Percentiles rank a stretch among this genome's conserved stretches.
phyloP scores from a whole-genome alignment of 805 yeast species.

The Candida patagonica region DNA sequence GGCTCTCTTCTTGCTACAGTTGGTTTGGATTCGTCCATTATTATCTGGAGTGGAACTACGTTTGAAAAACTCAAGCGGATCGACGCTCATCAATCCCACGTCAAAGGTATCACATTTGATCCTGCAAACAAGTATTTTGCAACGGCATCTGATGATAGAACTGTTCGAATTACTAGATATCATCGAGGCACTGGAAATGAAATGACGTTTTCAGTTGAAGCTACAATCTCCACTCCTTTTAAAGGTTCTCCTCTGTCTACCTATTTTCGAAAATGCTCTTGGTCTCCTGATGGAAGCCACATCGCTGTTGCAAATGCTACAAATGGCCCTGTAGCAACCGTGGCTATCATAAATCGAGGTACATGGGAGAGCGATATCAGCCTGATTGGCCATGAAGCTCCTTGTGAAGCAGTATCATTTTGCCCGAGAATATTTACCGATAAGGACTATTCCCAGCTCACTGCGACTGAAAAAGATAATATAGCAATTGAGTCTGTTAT shows the following conservation, averaged over 20 bases:
- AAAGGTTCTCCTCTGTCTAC: constrained; percentile 84
- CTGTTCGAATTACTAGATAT: constrained; percentile 79
- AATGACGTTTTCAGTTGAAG: constrained; percentile 78
- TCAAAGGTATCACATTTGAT: constrained; percentile 93
- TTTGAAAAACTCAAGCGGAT: constrained; percentile 83
- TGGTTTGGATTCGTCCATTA: constrained; percentile 86
- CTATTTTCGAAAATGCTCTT: constrained; percentile 63
- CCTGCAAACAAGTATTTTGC: constrained; percentile 98
- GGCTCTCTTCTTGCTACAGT: constrained; percentile 84
- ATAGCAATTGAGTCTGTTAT: constrained; percentile 47
- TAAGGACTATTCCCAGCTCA: background rate
- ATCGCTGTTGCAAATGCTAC: constrained; percentile 63
- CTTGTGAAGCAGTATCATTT: constrained; percentile 55
- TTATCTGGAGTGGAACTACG: constrained; percentile 88
- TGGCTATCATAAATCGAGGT: constrained; percentile 53
- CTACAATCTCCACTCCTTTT: constrained; percentile 76
- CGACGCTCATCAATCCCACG: constrained; percentile 90
- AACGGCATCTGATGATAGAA: constrained; percentile 92
- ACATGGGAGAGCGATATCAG: constrained; percentile 58
- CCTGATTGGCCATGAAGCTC: constrained; percentile 61
- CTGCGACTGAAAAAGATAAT: constrained; percentile 12
- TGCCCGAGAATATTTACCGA: constrained; percentile 33
- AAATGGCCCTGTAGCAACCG: constrained; percentile 55
- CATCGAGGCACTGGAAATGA: constrained; percentile 59
- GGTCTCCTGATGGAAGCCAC: constrained; percentile 71